phyloP scores from a whole-genome alignment of 225 moss, liverwort and hornwort genomes.

The Bryum argenteum region DNA sequence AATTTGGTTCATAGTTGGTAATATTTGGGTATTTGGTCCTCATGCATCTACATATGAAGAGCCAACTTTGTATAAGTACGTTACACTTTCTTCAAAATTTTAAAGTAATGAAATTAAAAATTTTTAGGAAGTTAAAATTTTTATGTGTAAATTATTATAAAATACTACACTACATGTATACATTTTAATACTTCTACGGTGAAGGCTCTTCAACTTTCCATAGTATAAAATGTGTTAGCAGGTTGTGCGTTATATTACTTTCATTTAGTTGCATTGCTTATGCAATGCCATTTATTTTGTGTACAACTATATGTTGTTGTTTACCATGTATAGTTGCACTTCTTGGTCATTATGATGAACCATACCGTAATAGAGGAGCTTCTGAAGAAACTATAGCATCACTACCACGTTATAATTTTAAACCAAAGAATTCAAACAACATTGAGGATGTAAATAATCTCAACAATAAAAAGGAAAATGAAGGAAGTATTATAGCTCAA shows the following conservation, averaged over 20 bases:
- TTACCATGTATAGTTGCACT: constrained; percentile 48
- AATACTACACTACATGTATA: not conserved
- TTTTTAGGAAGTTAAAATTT: not conserved
- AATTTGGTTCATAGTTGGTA: constrained; percentile 35
- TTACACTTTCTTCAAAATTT: not conserved
- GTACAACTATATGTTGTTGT: constrained; percentile 47
- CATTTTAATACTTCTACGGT: not conserved
- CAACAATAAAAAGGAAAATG: not conserved
- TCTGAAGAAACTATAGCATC: constrained; percentile 9
- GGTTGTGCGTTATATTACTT: constrained; percentile 30
- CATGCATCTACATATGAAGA: constrained; percentile 1
- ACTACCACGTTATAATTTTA: constrained; percentile 25
- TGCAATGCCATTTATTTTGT: constrained; percentile 51
- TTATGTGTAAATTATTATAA: not conserved
- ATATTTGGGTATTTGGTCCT: constrained; percentile 23
- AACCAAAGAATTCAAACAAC: not conserved
- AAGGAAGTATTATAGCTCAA: constrained; percentile 10
- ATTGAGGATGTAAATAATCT: not conserved
- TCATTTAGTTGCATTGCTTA: constrained; percentile 46
- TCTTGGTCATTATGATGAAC: constrained; percentile 39
- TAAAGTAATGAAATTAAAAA: not conserved
- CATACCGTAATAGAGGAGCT: constrained; percentile 13
- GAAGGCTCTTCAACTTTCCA: not conserved
- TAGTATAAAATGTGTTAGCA: not conserved
- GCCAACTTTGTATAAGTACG: constrained; percentile 15